These are phyloP conservation scores for Perkinsus marinus DNA, from an alignment of 169 alveolate species.

Conservation along the genomic window DNA sequence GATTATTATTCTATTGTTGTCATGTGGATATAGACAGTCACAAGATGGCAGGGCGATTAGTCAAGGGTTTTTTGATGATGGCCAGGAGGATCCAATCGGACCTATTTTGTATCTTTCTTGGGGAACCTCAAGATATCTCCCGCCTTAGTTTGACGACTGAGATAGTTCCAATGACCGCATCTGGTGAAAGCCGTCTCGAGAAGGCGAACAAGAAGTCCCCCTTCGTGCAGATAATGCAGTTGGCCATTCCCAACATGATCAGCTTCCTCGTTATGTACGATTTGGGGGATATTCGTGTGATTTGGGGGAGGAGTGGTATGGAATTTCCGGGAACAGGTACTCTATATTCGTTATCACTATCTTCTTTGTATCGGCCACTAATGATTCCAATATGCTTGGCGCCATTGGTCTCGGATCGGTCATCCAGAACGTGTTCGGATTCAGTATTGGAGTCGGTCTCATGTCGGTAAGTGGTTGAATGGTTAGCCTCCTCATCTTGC, in stretches of 20 bases:
- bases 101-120: background rate
- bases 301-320: background rate
- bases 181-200: background rate
- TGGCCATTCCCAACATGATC: background rate
- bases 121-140: background rate
- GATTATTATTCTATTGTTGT: too few species aligned
- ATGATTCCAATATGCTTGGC: background rate
- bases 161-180: background rate
- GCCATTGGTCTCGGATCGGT: background rate
- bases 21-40: too few species aligned
- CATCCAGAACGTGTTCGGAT: background rate
- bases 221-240: background rate
- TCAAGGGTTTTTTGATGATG: too few species aligned
- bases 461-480: background rate
- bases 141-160: background rate
- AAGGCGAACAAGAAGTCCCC: background rate
- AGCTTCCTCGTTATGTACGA: background rate
- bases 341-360: background rate
- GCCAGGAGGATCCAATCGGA: too few species aligned
- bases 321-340: background rate
- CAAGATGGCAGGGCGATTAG: too few species aligned
- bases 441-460: background rate
- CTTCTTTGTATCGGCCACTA: background rate
- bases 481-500: background rate
- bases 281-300: background rate